Evolutionary conservation across 371 early-diverging fungal species (phyloP).

Genomic region (Mucor lusitanicus): DNA sequence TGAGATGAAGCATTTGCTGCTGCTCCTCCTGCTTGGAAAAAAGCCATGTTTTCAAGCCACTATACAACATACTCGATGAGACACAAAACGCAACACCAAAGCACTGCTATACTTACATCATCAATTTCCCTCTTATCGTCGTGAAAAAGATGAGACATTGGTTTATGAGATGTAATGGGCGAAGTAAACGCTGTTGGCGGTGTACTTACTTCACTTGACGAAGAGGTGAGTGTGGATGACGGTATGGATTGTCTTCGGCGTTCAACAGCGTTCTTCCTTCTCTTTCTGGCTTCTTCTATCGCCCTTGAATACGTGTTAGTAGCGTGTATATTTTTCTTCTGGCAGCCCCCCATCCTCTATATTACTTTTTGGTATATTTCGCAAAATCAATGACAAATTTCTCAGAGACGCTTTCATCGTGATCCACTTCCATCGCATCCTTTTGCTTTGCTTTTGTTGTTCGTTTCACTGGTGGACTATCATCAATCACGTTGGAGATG

Average conservation of each 20-base stretch:
- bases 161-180: neutral
- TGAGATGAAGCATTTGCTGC: neutral
- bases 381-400: conserved; percentile 7
- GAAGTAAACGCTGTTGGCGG: conserved; percentile 1
- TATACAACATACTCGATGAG: neutral
- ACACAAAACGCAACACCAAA: neutral
- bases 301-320: neutral
- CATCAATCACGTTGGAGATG: neutral
- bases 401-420: neutral
- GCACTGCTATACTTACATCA: conserved; percentile 5
- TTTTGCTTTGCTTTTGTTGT: neutral
- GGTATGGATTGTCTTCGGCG: neutral
- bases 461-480: neutral
- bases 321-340: neutral
- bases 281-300: neutral
- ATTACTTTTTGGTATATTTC: conserved; percentile 6
- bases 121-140: conserved; percentile 10
- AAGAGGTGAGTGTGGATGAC: conserved; percentile 5
- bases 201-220: conserved; percentile 16
- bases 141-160: neutral
- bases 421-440: neutral
- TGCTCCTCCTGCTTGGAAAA: neutral
- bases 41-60: conserved; percentile 13
- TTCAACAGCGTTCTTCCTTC: neutral
- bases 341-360: too few species aligned